Percentiles rank a stretch among this genome's conserved stretches.
phyloP scores from a whole-genome alignment of 176 grass and related monocot species.

The Cocos nucifera region DNA sequence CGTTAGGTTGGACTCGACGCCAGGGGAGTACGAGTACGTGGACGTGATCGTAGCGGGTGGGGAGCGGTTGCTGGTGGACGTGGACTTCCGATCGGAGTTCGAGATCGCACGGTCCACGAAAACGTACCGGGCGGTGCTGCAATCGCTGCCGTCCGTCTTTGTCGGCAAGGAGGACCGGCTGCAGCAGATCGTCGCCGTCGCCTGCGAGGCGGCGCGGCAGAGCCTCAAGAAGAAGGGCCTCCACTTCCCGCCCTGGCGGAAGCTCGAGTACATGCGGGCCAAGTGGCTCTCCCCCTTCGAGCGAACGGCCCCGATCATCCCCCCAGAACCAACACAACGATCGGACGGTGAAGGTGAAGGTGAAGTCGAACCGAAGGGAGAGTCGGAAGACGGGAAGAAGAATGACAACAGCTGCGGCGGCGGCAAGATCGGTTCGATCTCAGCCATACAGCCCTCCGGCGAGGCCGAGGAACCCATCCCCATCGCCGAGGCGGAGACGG shows the following conservation, averaged over 20 bases:
- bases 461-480: no score
- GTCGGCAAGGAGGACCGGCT: constrained; percentile 68
- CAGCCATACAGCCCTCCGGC: no score
- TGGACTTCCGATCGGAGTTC: constrained; percentile 68
- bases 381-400: no score
- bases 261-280: constrained; percentile 83
- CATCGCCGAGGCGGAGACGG: neutral
- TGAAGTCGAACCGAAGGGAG: no score
- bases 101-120: constrained; percentile 75
- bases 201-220: constrained; percentile 45
- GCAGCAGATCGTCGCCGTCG: constrained; percentile 50
- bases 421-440: no score
- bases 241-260: constrained; percentile 73
- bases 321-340: no score
- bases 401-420: no score
- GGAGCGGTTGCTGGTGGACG: constrained; percentile 74
- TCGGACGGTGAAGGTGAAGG: no score
- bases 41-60: constrained; percentile 45
- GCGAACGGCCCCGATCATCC: constrained; percentile 6
- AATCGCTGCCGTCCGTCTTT: constrained; percentile 55
- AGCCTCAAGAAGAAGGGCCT: constrained; percentile 79
- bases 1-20: neutral
- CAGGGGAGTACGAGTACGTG: constrained; percentile 69
- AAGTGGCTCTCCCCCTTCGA: constrained; percentile 82
- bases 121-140: constrained; percentile 53